Conservation (phyloP, 495 filamentous ascomycete genomes). For the Cenococcum geophilum region DNA sequence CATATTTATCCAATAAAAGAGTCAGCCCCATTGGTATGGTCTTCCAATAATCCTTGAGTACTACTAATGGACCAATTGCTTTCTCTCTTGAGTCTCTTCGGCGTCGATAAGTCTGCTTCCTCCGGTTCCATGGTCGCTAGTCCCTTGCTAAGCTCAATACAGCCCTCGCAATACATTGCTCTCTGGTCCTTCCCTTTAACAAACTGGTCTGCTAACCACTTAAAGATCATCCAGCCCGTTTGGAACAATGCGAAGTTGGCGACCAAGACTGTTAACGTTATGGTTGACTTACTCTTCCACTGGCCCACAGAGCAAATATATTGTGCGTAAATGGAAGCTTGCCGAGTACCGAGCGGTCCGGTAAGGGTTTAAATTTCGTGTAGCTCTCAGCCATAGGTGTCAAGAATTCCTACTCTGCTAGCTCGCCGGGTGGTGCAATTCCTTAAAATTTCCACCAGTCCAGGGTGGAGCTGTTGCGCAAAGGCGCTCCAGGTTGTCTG, state of each 20-base stretch:
- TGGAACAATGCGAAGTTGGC: conserved; percentile 15
- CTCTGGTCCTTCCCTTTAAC: conserved; percentile 1
- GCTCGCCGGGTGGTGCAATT: not conserved
- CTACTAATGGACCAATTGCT: no score
- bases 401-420: not conserved
- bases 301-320: conserved; percentile 20
- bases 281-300: not conserved
- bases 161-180: conserved; percentile 15
- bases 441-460: conserved; percentile 1
- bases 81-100: no score
- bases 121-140: not conserved
- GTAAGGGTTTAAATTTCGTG: conserved; percentile 6
- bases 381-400: not conserved
- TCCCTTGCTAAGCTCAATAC: not conserved
- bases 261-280: conserved; percentile 13
- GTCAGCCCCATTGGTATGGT: no score
- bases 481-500: not conserved
- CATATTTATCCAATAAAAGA: no score
- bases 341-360: conserved; percentile 6
- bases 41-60: no score
- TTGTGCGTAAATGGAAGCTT: conserved; percentile 17
- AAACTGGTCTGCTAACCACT: conserved; percentile 10
- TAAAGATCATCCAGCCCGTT: conserved; percentile 19
- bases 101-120: no score
- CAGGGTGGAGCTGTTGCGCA: not conserved